Evolutionary conservation across 306 rosid genomes (phyloP), one percentile per base, ranked within the genome.

Genomic region (Quercus wislizeni): DNA sequence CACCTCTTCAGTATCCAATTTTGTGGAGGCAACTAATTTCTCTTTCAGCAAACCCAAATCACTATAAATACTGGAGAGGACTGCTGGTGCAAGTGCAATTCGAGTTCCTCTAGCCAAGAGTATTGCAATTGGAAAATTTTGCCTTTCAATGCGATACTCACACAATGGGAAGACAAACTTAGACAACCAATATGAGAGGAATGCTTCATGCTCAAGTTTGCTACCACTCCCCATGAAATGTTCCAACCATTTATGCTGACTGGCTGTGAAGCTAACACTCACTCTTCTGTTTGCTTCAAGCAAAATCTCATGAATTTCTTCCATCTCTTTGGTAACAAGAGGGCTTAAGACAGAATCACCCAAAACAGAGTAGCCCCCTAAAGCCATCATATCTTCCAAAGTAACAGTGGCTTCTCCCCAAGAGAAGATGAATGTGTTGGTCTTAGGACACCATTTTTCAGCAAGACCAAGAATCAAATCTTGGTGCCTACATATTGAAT

Each of bases 31-130:
- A 7, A 75, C 43, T 49, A 49, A 49, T 14, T 3, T 52, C 1
- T 7, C 23, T 21, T 71, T 71, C 74, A 76, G 10, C n/a, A 71
- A n/a, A 2, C 74, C 1, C 59, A 81, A 62, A 51, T 81, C 77
- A 7, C 1, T 23, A 71, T 81, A 81, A 46, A 76, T 71, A 35
- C 80, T 71, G 2, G 80, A 61, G 8, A 70, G 64, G 55, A 81
- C 68, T 11, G 69, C 49, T 7, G 43, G 76, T 23, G 78, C 81
- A 41, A 70, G 74, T 0, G 81, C 81, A 14, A 81, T 54, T 33
- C 59, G 27, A 23, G n/a, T 76, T 7, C 81, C 84, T 6, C 49
- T 69, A 21, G 85, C 73, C 33, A 81, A 14, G 61, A 5, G 81
- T 18, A 76, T 20, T 57, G 77, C 85, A 51, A 71, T 62, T 6